Conservation (phyloP, 345 rosid genomes). For the Aquilaria yunnanensis region DNA sequence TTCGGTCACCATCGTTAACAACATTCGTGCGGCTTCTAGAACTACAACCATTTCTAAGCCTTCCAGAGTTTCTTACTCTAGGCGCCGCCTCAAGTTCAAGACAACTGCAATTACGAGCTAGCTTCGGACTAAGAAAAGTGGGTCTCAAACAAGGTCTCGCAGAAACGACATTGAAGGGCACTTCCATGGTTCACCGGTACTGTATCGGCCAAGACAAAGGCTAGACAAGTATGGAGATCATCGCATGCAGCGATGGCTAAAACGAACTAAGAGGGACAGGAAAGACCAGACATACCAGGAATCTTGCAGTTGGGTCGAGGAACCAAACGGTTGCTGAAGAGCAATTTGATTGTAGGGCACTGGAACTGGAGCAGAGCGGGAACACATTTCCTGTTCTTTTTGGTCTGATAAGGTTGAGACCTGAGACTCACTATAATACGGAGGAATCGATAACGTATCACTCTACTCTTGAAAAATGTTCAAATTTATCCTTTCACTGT, state of each 20-base stretch:
- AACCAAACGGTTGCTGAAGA: neutral
- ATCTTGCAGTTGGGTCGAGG: slow-evolving; percentile 1
- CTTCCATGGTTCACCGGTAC: slow-evolving; percentile 28
- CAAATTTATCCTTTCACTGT: too few relatives aligned
- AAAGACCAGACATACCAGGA: slow-evolving; percentile 12
- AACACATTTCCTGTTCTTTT: too few relatives aligned
- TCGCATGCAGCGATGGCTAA: too few relatives aligned
- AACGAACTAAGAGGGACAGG: neutral
- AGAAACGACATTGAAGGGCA: slow-evolving; percentile 29
- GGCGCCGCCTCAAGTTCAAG: slow-evolving; percentile 18
- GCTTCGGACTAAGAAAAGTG: slow-evolving; percentile 22
- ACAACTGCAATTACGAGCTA: slow-evolving; percentile 12
- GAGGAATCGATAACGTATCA: too few relatives aligned
- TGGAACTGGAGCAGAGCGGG: too few relatives aligned
- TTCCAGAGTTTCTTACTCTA: slow-evolving; percentile 13
- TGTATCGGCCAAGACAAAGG: neutral
- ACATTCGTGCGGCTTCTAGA: slow-evolving; percentile 7
- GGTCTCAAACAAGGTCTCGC: slow-evolving; percentile 25
- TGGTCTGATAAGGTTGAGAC: too few relatives aligned
- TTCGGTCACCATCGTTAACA: slow-evolving; percentile 14
- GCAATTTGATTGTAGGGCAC: neutral
- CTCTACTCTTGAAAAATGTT: too few relatives aligned
- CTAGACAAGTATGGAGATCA: neutral
- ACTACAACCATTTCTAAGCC: slow-evolving; percentile 16
- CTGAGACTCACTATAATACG: too few relatives aligned